These are phyloP conservation scores for Glebionis coronaria DNA, from an alignment of 129 eudicot species.

Conservation along the genomic window DNA sequence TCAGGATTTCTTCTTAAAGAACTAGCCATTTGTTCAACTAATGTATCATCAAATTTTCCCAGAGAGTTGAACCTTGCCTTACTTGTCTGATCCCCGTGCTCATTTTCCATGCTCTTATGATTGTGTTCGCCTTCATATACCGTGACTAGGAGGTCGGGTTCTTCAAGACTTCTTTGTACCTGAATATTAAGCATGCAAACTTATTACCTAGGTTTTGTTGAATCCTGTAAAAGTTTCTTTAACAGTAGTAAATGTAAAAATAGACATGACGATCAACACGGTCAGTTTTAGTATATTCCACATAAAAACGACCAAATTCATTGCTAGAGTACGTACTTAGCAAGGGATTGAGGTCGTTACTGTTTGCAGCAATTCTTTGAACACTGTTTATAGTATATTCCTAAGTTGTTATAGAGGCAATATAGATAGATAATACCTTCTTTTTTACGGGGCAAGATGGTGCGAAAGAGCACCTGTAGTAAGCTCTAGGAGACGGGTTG, in stretches of 20 bases:
- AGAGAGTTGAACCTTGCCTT: not conserved
- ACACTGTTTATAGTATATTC: not conserved
- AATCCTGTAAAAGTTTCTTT: no score
- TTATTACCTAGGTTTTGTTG: no score
- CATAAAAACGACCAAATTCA: no score
- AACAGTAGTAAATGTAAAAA: no score
- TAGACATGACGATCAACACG: no score
- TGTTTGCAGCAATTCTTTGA: no score
- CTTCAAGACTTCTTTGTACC: conserved; percentile 94
- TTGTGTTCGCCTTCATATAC: conserved; percentile 96
- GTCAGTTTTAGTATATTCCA: no score
- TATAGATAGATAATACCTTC: conserved; percentile 51
- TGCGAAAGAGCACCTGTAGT: conserved; percentile 95
- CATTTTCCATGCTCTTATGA: conserved; percentile 25
- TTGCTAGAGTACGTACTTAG: no score
- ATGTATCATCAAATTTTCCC: not conserved
- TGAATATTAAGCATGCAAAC: conserved; percentile 9
- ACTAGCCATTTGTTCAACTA: conserved; percentile 24
- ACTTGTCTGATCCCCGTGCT: not conserved
- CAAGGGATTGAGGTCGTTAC: no score
- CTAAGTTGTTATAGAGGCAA: not conserved
- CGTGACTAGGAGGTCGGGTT: conserved; percentile 71
- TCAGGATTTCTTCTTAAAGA: conserved; percentile 21
- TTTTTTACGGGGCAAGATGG: conserved; percentile 94
- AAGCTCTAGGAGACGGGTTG: conserved; percentile 98